Evolutionary conservation across 768 basidiomycete species (phyloP), one percentile per base, ranked within the genome.

Genomic region (Trametopsis cervina): DNA sequence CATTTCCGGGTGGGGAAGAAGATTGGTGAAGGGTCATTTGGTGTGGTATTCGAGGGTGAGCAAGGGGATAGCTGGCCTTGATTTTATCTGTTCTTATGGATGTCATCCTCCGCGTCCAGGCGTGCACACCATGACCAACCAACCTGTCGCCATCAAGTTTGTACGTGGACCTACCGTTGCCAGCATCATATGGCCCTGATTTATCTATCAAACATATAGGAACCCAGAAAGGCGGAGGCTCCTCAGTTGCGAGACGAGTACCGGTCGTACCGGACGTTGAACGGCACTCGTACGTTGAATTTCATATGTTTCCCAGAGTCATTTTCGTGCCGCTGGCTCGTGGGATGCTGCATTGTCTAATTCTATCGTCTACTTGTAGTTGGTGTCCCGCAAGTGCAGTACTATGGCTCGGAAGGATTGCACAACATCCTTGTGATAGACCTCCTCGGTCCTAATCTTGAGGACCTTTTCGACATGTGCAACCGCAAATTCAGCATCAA

Each of bases 401-500:
- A 99, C 73, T 99, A 98, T 60, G 95, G 95, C 41, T 93, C 96
- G 66, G 95, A 99, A 68, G 96, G 95, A 12, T 76, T 98, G 36
- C 96, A 99, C 71, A 99, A 99, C 66, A 90, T 89, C 48, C 79
- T 90, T 42, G 88, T 89, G 64, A 89, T 94, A 52, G 95, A 99
- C 69, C 75, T 99, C 24, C 76, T 99, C 12, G 96, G 95, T n/a
- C 95, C 95, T 18, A 95, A 93, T 59, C 71, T 99, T 38, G 95
- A 99, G 69, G 95, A 99, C 63, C 76, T 99, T 26, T 98, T 99
- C 63, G 95, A 98, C 68, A 93, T 96, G 91, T 98, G 94, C 64
- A 82, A 85, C n/a, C 85, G 95, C 56, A 97, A 97, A 69, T 99
- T 98, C 70, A 81, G 81, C 44, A 83, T 95, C 66, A 99, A 99